Evolutionary conservation across 768 basidiomycete genomes (phyloP), one percentile per base, ranked within the genome.

Genomic region (Tephrocybe sp.): DNA sequence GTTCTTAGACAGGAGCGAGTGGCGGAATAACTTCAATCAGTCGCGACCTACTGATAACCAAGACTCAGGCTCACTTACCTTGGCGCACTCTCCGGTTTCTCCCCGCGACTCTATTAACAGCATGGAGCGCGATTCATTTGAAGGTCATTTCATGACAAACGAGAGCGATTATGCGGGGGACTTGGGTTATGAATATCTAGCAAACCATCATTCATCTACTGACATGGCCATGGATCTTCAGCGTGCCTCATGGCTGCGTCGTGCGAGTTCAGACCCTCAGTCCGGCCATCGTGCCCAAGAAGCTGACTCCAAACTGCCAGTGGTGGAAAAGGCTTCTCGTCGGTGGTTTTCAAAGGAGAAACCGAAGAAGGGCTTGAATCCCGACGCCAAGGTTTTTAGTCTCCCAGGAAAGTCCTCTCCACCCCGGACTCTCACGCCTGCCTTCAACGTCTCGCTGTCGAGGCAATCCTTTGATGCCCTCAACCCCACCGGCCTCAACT

Each of bases 381-480:
- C 91, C 1, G 87, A 87, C 65, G 91, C 91, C 47, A 90, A 92
- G 62, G 89, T 83, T 49, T 93, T 93, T 72, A 84, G 75, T 61
- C 72, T 87, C 44, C 68, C 72, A 32, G 69, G 58, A 48, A 69
- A 66, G 53, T 19, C 39, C 9, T 48, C 65, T 22, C 40, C 61
- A 30, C 49, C 63, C 17, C 32, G 51, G 26, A 34, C 39, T 26
- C 22, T 55, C 45, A 54, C 62, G 64, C 52, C 55, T 48, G 30
- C 40, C 32, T 41, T 57, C 42, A 56, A 47, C 49, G 50, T 46
- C 43, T 42, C 56, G 32, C 41, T 54, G 22, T 45, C 52, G 42
- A 52, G 39, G 33, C 58, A 41, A 52, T 51, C 52, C 6, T 83
- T 75, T 58, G 83, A 84, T 53, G 78, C 78, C 14, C 69, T 85